Evolutionary conservation across 73 alveolate genomes (phyloP), one percentile per base, ranked within the genome.

Genomic region (Paramecium octaurelia): DNA sequence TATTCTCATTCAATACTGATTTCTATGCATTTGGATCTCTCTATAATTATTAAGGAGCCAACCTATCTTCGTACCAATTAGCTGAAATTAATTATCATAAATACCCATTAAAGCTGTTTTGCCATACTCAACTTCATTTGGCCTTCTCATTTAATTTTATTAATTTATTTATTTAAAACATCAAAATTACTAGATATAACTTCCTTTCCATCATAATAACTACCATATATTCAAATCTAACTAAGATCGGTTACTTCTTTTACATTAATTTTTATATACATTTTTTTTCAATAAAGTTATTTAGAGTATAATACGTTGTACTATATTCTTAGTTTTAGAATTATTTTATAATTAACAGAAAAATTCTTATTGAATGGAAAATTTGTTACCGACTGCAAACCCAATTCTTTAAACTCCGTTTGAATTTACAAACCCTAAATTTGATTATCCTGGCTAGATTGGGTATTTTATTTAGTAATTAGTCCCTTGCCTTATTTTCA

Each of bases 31-130:
- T 24, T n/a, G 91, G 91, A 80, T 80, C 34, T 44, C 89, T 40
- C 29, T 80, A 24, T 44, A 44, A 80, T 80, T 80, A 35, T 20
- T 44, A 11, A 43, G 76, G 91, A 46, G 76, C 91, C 31, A 80
- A 46, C 16, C 91, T 80, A 80, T 80, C 91, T 21, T 80, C 91
- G 46, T 80, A 80, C 91, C 76, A 80, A 80, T 80, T 80, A 14
- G 91, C 91, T 80, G 4, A 80, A 24, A 9, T 10, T 42, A 46
- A 20, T 23, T 23, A 8, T 38, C 21, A 18, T 18, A 48, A 23
- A 18, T 80, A 44, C 91, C 91, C 91, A 80, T 80, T 23, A 80
- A 43, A 31, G 76, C 12, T 18, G 70, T 42, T 44, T 80, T 80
- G 77, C 36, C 12, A n/a, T 44, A 80, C 11, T 80, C 91, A 80